Evolutionary conservation across 148 eudicot genomes (phyloP), one percentile per base, ranked within the genome.

Genomic region (Pouteria glomerata): DNA sequence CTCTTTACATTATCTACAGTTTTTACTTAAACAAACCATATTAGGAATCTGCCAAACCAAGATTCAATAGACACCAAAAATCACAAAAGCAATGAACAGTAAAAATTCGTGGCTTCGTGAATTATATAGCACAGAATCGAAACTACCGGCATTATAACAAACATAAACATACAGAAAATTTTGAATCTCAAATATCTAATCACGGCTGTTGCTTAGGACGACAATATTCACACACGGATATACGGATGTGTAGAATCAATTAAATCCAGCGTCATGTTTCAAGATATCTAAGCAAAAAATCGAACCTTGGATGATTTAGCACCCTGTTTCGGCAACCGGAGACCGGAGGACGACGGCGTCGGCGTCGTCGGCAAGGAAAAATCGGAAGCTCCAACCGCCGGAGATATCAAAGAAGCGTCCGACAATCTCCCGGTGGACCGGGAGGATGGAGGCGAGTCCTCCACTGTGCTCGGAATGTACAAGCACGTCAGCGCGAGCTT

Each of bases 401-500:
- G 73, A 23, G 86, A 73, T 44, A 83, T 63, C 45, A 70, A 70
- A 18, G 66, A 78, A 8, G 83, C 81, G 35, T 73, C 85, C 35
- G 86, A 87, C 30, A 79, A 66, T 3, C 71, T 70, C 29, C 73
- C 82, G 27, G 66, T 65, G n/a, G 80, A 45, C 37, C 71, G 75
- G 31, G 70, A 67, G 65, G 73, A 69, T 37, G 79, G 81, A 42
- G 78, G 57, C 8, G 77, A 71, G 31, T 70, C 84, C 24, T 70
- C 86, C 0, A 44, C 15, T 0, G 83, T 77, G 34, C 74, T 68
- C 0, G 95, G 88, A 14, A 86, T 83, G 61, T 82, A 80, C 35
- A 84, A 83, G 75, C 95, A 89, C 53, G 80, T 61, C 12, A 91
- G 69, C 29, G 89, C 92, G 42, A 78, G 73, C 78, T 89, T 89